These are phyloP conservation scores for Zymoseptoria passerinii DNA, from an alignment of 2,329 filamentous ascomycete genomes.

Conservation along the genomic window DNA sequence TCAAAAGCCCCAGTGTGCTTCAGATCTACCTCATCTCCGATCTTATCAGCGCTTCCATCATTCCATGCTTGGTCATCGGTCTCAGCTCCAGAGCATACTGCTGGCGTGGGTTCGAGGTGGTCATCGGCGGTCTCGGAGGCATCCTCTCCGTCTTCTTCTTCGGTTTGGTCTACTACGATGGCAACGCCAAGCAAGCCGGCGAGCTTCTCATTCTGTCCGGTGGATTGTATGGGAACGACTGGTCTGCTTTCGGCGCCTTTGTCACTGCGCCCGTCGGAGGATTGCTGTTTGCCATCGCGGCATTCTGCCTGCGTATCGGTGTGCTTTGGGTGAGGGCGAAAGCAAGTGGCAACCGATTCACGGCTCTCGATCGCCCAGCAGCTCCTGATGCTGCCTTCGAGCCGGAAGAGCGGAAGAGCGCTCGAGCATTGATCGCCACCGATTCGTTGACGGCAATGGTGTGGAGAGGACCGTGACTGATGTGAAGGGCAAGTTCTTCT, in stretches of 20 bases:
- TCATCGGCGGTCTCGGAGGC: constrained; percentile 68
- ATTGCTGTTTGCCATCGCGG: constrained; percentile 60
- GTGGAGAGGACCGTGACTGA: neutral
- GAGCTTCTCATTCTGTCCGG: constrained; percentile 63
- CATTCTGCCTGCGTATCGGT: constrained; percentile 51
- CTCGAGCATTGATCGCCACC: constrained; percentile 4
- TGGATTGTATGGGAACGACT: constrained; percentile 68
- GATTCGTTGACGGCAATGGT: neutral
- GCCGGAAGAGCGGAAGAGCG: constrained; percentile 7
- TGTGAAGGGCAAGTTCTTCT: neutral
- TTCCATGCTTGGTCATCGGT: constrained; percentile 68
- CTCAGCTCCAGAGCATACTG: constrained; percentile 57
- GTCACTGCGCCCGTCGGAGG: constrained; percentile 71
- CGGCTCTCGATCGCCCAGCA: constrained; percentile 54
- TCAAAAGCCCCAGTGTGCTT: constrained; percentile 64
- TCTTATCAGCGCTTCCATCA: constrained; percentile 65
- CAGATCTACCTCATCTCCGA: constrained; percentile 80
- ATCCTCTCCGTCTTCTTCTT: constrained; percentile 75
- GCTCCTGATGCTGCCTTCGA: constrained; percentile 11
- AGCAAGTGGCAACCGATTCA: constrained; percentile 53
- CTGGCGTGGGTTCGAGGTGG: constrained; percentile 74
- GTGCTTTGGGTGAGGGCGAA: constrained; percentile 53
- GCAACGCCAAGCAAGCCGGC: constrained; percentile 53
- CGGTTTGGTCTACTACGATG: constrained; percentile 64
- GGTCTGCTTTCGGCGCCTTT: constrained; percentile 76